Base-by-base conservation (phyloP, 495 filamentous ascomycete genomes). In the Corynascus novoguineensis region DNA sequence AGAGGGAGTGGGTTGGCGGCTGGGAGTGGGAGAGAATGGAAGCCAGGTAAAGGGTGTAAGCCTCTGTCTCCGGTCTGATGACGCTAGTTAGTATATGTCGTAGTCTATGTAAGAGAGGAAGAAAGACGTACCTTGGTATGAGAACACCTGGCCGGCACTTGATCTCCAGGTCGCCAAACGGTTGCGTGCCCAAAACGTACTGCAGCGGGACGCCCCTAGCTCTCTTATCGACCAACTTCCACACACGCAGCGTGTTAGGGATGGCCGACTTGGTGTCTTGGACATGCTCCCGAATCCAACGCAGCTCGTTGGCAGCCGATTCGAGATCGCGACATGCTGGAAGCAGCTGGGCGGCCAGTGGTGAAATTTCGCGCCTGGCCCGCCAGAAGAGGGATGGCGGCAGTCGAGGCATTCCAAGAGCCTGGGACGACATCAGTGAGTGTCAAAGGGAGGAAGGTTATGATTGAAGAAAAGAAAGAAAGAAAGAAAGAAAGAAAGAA, bases 161-260 rank as follows among this genome's bases (percentile, higher is more conserved):
- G n/a, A 98, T 88, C 38, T 92, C 85, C 12, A 96, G 69, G 3
- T 84, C 74, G 0, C 91, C 92, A 66, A 98, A 97, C 12, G 88
- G 92, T 65, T 97, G 92, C 15, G 83, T 83, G 0, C 91, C 91
- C 4, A 98, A 75, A 11, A 97, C 80, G 64, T 97, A 98, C 65
- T 97, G 93, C 7, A 98, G 73, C 0, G 93, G 93, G 35, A 79
- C 72, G 1, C 91, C 91, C 27, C 58, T 68, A 3, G 81, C 77
- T 37, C 93, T 78, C 34, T 78, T 64, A 12, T 66, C 54, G 54
- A 85, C 89, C 54, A 88, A 75, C 1, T 67, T 60, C 31, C 64
- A 64, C 0, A 88, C 65, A 4, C 67, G 62, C 38, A 65, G 10
- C n/a, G 35, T 37, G 0, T 27, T 22, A 2, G 61, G 60, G 21